These are phyloP conservation scores for Entonaema liquescens DNA, from an alignment of 495 filamentous ascomycete species.

Conservation along the genomic window DNA sequence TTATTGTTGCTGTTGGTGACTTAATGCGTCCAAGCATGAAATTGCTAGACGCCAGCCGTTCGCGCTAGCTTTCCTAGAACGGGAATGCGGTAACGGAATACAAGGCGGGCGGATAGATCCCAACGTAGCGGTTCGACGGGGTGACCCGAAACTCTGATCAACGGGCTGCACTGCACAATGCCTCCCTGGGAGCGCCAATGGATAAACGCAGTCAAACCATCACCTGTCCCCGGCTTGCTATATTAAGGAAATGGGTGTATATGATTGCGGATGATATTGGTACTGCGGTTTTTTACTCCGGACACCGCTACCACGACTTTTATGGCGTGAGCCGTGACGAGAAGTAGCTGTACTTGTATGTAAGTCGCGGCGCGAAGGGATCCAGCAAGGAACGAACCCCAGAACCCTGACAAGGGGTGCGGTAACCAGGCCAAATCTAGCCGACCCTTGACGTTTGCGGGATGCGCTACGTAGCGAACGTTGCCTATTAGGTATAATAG, in stretches of 20 bases:
- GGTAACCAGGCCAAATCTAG: constrained; percentile 36
- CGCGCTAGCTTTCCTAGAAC: constrained; percentile 42
- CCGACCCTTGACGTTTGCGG: constrained; percentile 35
- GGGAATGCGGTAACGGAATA: constrained; percentile 47
- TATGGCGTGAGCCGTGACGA: constrained; percentile 7
- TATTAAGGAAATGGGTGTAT: constrained; percentile 30
- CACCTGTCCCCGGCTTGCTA: constrained; percentile 33
- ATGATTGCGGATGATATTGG: constrained; percentile 30
- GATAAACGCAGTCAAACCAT: constrained; percentile 42
- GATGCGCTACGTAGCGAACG: constrained; percentile 38
- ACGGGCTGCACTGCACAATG: constrained; percentile 42
- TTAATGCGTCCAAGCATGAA: constrained; percentile 37
- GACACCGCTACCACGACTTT: constrained; percentile 15
- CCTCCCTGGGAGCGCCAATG: constrained; percentile 28
- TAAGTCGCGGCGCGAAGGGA: constrained; percentile 31
- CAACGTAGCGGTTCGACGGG: constrained; percentile 48
- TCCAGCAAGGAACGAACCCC: constrained; percentile 32
- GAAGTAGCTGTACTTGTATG: constrained; percentile 37
- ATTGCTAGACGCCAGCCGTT: constrained; percentile 40
- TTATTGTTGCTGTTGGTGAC: constrained; percentile 34
- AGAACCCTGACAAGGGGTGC: constrained; percentile 32
- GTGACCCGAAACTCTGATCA: constrained; percentile 50
- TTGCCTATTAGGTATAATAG: constrained; percentile 34
- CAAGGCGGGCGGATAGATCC: constrained; percentile 50
- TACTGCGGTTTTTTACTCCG: constrained; percentile 28